These are phyloP conservation scores for Calonectria crousiana DNA, from an alignment of 2,329 filamentous ascomycete genomes.

Conservation along the genomic window DNA sequence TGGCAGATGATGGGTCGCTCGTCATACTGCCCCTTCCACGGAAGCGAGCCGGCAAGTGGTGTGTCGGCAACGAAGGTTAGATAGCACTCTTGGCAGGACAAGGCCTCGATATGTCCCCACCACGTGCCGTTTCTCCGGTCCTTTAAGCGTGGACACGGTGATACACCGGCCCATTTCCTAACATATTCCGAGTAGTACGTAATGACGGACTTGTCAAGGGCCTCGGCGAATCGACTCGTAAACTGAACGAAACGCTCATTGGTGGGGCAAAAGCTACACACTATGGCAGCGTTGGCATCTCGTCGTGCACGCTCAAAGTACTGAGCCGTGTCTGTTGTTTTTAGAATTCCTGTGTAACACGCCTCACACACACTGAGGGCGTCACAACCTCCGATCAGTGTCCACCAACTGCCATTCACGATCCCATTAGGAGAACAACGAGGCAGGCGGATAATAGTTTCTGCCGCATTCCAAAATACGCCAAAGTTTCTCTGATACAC, in stretches of 20 bases:
- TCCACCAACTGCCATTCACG: slow-evolving; percentile 51
- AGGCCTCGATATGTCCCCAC: slow-evolving; percentile 51
- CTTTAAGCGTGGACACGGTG: slow-evolving; percentile 45
- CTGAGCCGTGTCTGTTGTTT: slow-evolving; percentile 37
- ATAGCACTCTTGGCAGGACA: slow-evolving; percentile 52
- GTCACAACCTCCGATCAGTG: slow-evolving; percentile 37
- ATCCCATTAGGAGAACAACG: slow-evolving; percentile 47
- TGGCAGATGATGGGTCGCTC: slow-evolving; percentile 48
- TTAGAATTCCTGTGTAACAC: slow-evolving; percentile 48
- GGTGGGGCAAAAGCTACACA: slow-evolving; percentile 48
- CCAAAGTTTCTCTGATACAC: slow-evolving; percentile 41
- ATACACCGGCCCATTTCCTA: slow-evolving; percentile 44
- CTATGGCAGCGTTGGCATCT: slow-evolving; percentile 30
- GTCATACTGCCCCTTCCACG: slow-evolving; percentile 42
- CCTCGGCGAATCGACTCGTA: slow-evolving; percentile 43
- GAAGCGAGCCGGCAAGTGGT: slow-evolving; percentile 38
- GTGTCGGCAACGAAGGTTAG: slow-evolving; percentile 46
- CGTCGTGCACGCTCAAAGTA: slow-evolving; percentile 46
- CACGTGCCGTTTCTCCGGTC: slow-evolving; percentile 43
- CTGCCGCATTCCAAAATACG: slow-evolving; percentile 44
- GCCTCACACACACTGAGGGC: slow-evolving; percentile 49
- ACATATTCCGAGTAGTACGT: slow-evolving; percentile 45
- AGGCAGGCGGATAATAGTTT: slow-evolving; percentile 34
- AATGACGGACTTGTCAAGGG: slow-evolving; percentile 49
- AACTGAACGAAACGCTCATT: slow-evolving; percentile 43